Percentiles rank a stretch among this genome's conserved stretches.
These are phyloP conservation scores for Gypsophila paniculata DNA, from an alignment of 179 eudicot species.

Conservation along the genomic window DNA sequence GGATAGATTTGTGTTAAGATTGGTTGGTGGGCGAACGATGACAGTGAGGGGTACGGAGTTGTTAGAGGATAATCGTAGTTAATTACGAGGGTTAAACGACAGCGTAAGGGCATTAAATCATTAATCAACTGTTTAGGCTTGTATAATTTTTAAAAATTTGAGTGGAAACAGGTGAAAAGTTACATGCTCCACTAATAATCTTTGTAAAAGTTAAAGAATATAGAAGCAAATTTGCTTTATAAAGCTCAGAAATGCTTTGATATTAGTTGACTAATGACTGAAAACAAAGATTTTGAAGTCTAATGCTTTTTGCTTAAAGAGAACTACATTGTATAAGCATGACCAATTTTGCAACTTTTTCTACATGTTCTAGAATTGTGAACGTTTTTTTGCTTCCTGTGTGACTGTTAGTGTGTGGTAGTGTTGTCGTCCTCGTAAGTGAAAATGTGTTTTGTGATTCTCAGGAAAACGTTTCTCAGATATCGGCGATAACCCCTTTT, in stretches of 20 bases:
- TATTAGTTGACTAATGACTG: not conserved
- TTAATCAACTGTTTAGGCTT: too few species aligned
- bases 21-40: not conserved
- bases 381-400: too few species aligned
- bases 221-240: not conserved
- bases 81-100: not conserved
- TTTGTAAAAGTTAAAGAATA: not conserved
- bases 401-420: too few species aligned
- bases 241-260: not conserved
- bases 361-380: too few species aligned
- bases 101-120: too few species aligned
- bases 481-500: too few species aligned
- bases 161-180: not conserved
- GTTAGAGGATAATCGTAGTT: not conserved
- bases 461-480: too few species aligned
- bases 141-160: not conserved
- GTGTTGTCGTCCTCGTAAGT: too few species aligned
- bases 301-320: too few species aligned
- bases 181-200: not conserved
- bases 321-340: not conserved
- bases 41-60: not conserved
- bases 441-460: too few species aligned
- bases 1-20: too few species aligned
- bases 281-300: not conserved
- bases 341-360: not conserved